These are phyloP conservation scores for Solanum rostratum DNA, from an alignment of 257 asterid genomes.

Conservation along the genomic window DNA sequence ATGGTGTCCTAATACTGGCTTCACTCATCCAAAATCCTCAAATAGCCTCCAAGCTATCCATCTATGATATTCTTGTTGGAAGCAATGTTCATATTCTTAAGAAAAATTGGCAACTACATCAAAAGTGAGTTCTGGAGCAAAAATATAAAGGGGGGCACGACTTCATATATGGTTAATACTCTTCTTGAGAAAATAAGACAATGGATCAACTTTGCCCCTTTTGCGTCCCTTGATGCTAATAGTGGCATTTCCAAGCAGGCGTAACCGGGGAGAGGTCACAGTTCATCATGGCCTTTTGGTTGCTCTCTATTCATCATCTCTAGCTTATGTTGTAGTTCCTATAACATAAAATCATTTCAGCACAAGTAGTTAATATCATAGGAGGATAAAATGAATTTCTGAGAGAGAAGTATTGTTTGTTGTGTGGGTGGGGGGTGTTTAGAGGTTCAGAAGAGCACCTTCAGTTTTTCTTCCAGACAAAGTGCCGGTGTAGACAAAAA, in stretches of 20 bases:
- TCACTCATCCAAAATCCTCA: neutral
- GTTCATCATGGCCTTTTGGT: slow-evolving; percentile 69
- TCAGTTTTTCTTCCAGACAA: slow-evolving; percentile 65
- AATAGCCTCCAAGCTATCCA: neutral
- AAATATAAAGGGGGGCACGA: neutral
- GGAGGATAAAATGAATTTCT: neutral
- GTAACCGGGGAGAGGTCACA: slow-evolving; percentile 22
- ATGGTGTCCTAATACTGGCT: neutral
- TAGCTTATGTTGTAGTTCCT: slow-evolving; percentile 76
- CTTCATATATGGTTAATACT: neutral
- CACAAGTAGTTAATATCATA: neutral
- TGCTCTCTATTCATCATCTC: slow-evolving; percentile 47
- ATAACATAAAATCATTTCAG: neutral
- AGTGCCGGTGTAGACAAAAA: slow-evolving; percentile 76
- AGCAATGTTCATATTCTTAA: neutral
- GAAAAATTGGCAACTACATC: neutral
- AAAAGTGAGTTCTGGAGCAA: neutral
- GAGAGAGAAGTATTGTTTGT: neutral
- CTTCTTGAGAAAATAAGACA: neutral
- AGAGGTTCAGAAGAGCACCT: slow-evolving; percentile 24
- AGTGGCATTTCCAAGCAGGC: neutral
- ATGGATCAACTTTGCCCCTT: neutral
- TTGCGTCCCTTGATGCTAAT: neutral
- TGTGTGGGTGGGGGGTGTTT: neutral
- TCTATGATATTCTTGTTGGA: neutral